These are phyloP conservation scores for Arachis stenosperma DNA, from an alignment of 306 rosid genomes.

Conservation along the genomic window DNA sequence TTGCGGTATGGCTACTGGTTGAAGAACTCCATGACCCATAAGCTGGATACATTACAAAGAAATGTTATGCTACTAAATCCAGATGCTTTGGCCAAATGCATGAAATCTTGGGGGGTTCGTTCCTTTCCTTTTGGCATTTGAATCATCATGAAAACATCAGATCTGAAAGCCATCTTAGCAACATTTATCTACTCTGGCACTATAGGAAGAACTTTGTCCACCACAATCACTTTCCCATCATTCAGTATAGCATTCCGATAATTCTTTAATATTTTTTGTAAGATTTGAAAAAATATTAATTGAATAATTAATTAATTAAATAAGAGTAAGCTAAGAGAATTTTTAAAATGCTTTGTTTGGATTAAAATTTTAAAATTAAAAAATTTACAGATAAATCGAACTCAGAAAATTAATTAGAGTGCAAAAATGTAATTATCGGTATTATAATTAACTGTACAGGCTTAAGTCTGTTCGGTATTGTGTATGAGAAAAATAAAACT, in stretches of 20 bases:
- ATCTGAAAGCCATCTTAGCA: not conserved
- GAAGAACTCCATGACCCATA: slow-evolving; percentile 49
- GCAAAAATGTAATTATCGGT: too few species aligned
- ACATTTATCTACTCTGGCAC: slow-evolving; percentile 2
- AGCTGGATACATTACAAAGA: slow-evolving; percentile 19
- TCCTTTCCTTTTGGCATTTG: slow-evolving; percentile 47
- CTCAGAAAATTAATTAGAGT: too few species aligned
- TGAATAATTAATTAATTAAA: too few species aligned
- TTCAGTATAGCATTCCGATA: slow-evolving; percentile 36
- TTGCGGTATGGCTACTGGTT: slow-evolving; percentile 13
- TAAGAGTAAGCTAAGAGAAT: too few species aligned
- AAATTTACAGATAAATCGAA: too few species aligned
- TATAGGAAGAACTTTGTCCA: slow-evolving; percentile 6
- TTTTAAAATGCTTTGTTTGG: too few species aligned
- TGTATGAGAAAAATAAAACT: too few species aligned
- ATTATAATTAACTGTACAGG: too few species aligned
- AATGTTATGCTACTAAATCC: slow-evolving; percentile 42
- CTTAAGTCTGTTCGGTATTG: too few species aligned
- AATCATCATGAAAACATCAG: slow-evolving; percentile 41
- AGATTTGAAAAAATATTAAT: too few species aligned
- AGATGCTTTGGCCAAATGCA: slow-evolving; percentile 29
- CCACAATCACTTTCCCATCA: slow-evolving; percentile 43
- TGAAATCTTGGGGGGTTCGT: slow-evolving; percentile 26
- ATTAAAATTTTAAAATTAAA: too few species aligned
- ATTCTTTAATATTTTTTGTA: slow-evolving; percentile 27